Base-by-base conservation (phyloP, 1,284 basidiomycete species). In the Ganoderma boninense region DNA sequence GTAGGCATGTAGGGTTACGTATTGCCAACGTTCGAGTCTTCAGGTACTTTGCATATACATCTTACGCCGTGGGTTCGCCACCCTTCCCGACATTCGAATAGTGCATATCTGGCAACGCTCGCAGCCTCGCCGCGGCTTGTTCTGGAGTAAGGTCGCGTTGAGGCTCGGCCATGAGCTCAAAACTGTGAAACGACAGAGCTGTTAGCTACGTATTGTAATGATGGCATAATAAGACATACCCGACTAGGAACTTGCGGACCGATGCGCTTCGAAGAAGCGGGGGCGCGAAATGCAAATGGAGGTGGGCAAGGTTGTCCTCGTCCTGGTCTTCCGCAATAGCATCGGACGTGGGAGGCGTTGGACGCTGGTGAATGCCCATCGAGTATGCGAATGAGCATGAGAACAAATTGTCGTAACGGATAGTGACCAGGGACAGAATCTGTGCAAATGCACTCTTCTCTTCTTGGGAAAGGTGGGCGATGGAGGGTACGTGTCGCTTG, bases 111-210 rank as follows among this genome's bases (percentile, higher is more conserved):
- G 84, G 77, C 65, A 86, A 84, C 2, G 76, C 86, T 40, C 90
- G 83, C 67, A 98, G 82, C 49, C 87, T 85, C 71, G 82, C 78
- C 0, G 96, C 96, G 8, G 96, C 96, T 80, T 96, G 94, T 79
- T 98, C 97, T 0, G 96, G 89, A 0, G 96, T 97, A 49, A 98
- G 84, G 79, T 98, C 97, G 2, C 97, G 86, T 84, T 98, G 97
- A 1, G 94, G 88, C 80, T 98, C 96, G 0, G 90, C 95, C 89
- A 98, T 95, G 74, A 98, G 86, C 81, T 98, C 97, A 76, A 95
- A 98, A 3, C 95, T 95, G 75, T 4, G 23, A 57, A 68, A 38
- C 65, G 44, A 29, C n/a, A 10, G 57, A 46, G n/a, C 18, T 20
- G 32, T 61, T 49, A 64, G 49, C 67, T 54, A 23, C 42, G 32